Base-by-base conservation (phyloP, 2,329 filamentous ascomycete genomes). In the Pyricularia pennisetigena region DNA sequence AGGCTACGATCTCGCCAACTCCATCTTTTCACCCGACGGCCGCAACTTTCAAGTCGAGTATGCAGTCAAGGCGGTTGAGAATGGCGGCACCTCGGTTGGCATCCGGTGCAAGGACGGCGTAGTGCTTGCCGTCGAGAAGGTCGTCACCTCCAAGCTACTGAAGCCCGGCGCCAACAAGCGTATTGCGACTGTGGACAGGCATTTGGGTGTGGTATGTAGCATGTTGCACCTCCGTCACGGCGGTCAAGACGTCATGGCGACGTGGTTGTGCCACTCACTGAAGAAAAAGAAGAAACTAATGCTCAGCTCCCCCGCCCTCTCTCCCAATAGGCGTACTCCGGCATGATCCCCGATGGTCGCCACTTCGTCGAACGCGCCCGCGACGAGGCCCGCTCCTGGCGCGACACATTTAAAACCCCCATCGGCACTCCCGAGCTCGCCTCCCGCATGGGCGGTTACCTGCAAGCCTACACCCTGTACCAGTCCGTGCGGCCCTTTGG, bases 31-130 rank as follows among this genome's bases (percentile, higher is more conserved):
- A 65, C 95, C 95, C 73, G 95, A 99, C 83, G 95, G 95, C 78
- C 92, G 95, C 75, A 99, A 99, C 81, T 99, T 99, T 81, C 95
- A 99, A 82, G 93, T 96, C 80, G 95, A 99, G 86, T 99, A 99
- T 80, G 95, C 95, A 73, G 91, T 96, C 74, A 99, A 99, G 85
- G 95, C 95, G 68, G 95, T 99, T 71, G 95, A 99, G 83, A 98
- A 96, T 76, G 95, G 94, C 73, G 94, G 95, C 76, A 99, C 95
- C 68, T 93, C 94, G 68, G 88, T 99, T 79, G 95, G 95, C 74
- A 97, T 99, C 80, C 88, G 93, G 79, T 97, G 93, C 86, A 97
- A 97, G 82, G 93, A 98, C 79, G 95, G 95, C 72, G 92, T 99
- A 67, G 93, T 99, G 71, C 86, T 99, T 73, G 95, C 95, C 61